Percentiles rank a stretch among this genome's conserved stretches.
Evolutionary conservation across 352 stramenopile genomes (phyloP).

Genomic region (Phytophthora europaea): DNA sequence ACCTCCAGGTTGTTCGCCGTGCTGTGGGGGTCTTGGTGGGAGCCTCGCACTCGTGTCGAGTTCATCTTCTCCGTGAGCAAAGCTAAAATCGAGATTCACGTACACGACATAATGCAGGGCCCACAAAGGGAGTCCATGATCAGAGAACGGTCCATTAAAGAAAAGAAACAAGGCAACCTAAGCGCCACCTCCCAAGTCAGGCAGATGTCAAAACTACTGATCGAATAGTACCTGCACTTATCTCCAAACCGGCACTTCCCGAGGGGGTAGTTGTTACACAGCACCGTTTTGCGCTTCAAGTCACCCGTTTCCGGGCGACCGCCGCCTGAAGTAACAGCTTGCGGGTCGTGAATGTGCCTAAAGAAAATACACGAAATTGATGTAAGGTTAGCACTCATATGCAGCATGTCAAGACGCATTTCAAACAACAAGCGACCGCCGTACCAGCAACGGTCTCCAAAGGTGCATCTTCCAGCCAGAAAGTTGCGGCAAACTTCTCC

Average conservation of each 20-base stretch:
- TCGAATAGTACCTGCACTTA: constrained; percentile 81
- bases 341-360: constrained; percentile 72
- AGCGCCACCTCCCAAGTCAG: constrained; percentile 17
- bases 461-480: constrained; percentile 69
- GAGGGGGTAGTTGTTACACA: constrained; percentile 80
- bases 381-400: constrained; percentile 26
- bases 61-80: constrained; percentile 85
- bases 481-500: constrained; percentile 86
- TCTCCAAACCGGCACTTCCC: constrained; percentile 86
- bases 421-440: constrained; percentile 26
- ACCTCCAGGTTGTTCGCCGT: constrained; percentile 31
- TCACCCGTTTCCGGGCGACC: constrained; percentile 53
- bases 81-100: constrained; percentile 55
- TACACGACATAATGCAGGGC: constrained; percentile 34
- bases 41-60: constrained; percentile 44
- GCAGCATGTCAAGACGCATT: neutral
- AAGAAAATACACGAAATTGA: constrained; percentile 11
- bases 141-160: constrained; percentile 39
- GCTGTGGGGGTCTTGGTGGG: constrained; percentile 23
- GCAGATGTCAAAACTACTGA: constrained; percentile 29
- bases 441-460: constrained; percentile 88
- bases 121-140: constrained; percentile 42
- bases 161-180: constrained; percentile 23
- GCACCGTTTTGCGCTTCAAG: constrained; percentile 73
- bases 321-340: constrained; percentile 20